Evolutionary conservation across 1,139 yeast species (phyloP).

Genomic region (Yamadazyma aaseri): DNA sequence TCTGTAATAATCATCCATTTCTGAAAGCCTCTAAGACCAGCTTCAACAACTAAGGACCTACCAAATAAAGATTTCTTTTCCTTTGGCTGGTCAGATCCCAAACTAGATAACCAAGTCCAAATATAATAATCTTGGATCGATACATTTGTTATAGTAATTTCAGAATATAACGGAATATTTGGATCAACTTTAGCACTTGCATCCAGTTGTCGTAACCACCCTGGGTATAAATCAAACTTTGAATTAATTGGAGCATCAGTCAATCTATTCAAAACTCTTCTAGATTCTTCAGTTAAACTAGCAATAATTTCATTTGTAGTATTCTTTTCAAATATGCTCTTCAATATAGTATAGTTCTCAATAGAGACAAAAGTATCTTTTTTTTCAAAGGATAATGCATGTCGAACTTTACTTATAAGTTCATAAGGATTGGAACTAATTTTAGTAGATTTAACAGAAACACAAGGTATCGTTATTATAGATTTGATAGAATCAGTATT

Average conservation of each 20-base stretch:
- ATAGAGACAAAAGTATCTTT: conserved; percentile 69
- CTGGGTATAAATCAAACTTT: conserved; percentile 37
- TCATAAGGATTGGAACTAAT: conserved; percentile 52
- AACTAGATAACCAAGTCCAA: conserved; percentile 86
- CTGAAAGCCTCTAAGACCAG: conserved; percentile 70
- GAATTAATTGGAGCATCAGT: conserved; percentile 43
- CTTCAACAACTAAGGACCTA: conserved; percentile 72
- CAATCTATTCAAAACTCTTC: conserved; percentile 62
- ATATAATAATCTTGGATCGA: conserved; percentile 83
- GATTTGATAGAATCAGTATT: conserved; percentile 37
- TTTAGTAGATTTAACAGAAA: conserved; percentile 61
- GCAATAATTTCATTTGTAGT: conserved; percentile 56
- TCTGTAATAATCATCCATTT: conserved; percentile 85
- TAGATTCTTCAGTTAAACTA: conserved; percentile 72
- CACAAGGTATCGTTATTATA: conserved; percentile 52
- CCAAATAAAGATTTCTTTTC: conserved; percentile 71
- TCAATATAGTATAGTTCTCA: conserved; percentile 76
- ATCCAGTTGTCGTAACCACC: conserved; percentile 39
- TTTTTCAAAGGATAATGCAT: conserved; percentile 66
- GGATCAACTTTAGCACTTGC: conserved; percentile 17
- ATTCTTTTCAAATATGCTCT: conserved; percentile 64
- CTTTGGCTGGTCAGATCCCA: conserved; percentile 73
- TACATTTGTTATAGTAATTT: conserved; percentile 60
- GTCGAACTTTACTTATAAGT: conserved; percentile 54
- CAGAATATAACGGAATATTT: conserved; percentile 39